phyloP scores from a whole-genome alignment of 768 basidiomycete species.

The Boletellus ananas region DNA sequence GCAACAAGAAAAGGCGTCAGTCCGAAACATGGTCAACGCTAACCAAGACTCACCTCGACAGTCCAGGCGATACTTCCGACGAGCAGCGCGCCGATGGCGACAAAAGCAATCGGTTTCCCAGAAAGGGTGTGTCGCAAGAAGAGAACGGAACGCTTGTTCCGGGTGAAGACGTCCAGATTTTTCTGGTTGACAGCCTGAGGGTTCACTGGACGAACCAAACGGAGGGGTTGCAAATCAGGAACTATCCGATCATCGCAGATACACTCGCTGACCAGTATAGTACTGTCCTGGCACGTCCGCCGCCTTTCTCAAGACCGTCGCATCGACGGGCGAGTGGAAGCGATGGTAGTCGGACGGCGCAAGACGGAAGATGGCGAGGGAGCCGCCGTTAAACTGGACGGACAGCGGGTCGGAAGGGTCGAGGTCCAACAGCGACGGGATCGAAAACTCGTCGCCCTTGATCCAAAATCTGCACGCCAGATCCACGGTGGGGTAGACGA shows the following conservation, averaged over 20 bases:
- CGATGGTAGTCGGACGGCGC: slow-evolving; percentile 83
- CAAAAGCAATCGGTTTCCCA: slow-evolving; percentile 54
- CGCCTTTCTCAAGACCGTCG: slow-evolving; percentile 39
- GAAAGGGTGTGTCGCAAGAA: slow-evolving; percentile 46
- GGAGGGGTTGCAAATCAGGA: not conserved
- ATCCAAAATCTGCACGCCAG: slow-evolving; percentile 72
- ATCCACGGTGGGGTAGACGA: slow-evolving; percentile 57
- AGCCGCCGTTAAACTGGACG: slow-evolving; percentile 39
- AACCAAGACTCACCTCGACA: slow-evolving; percentile 17
- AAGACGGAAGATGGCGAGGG: slow-evolving; percentile 68
- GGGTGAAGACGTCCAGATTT: slow-evolving; percentile 62
- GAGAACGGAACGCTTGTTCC: slow-evolving; percentile 56
- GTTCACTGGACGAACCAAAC: slow-evolving; percentile 49
- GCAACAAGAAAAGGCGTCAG: no score
- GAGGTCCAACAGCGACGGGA: slow-evolving; percentile 54
- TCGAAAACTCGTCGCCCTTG: slow-evolving; percentile 69
- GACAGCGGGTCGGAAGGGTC: slow-evolving; percentile 41
- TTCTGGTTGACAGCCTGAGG: slow-evolving; percentile 73
- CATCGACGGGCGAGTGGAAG: slow-evolving; percentile 70
- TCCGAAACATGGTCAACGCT: no score
- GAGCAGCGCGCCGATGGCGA: slow-evolving; percentile 78
- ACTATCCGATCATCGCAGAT: not conserved
- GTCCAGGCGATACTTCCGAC: slow-evolving; percentile 76
- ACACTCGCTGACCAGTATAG: slow-evolving; percentile 47
- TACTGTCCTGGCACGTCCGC: slow-evolving; percentile 52